A percentile compares a stretch with the other conserved stretches of the same genome.
Conservation (phyloP, 2,329 filamentous ascomycete genomes). For the Mycogone perniciosa region DNA sequence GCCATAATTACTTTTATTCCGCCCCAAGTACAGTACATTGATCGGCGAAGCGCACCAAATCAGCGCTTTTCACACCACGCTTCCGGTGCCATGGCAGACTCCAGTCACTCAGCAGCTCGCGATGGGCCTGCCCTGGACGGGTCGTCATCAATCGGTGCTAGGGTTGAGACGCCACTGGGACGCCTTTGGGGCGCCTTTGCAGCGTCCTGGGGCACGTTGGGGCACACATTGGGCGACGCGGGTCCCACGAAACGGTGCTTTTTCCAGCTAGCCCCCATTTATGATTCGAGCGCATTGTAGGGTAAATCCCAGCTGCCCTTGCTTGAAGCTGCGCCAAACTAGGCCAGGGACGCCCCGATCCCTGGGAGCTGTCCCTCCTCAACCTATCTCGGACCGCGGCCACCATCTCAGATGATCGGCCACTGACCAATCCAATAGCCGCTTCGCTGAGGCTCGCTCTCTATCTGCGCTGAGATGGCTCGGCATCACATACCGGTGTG, state of each 20-base stretch:
- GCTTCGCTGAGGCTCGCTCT: neutral
- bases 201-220: neutral
- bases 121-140: slow-evolving; percentile 7
- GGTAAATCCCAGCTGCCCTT: neutral
- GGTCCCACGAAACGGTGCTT: too few relatives aligned
- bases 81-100: neutral
- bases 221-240: too few relatives aligned
- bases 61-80: neutral
- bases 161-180: neutral
- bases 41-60: neutral
- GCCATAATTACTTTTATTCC: slow-evolving; percentile 9
- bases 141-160: slow-evolving; percentile 6
- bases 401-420: slow-evolving; percentile 8
- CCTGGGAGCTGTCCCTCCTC: neutral
- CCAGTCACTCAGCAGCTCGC: neutral
- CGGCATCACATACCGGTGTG: slow-evolving; percentile 12
- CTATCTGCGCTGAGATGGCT: neutral
- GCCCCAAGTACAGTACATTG: slow-evolving; percentile 7
- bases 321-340: neutral
- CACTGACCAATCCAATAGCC: slow-evolving; percentile 4
- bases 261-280: too few relatives aligned
- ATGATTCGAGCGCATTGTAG: neutral
- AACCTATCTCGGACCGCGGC: neutral
- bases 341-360: neutral
- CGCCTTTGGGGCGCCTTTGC: neutral